A percentile compares a stretch with the other conserved stretches of the same genome.
phyloP scores from a whole-genome alignment of 2,329 filamentous ascomycete species.

The Alternaria sp. region DNA sequence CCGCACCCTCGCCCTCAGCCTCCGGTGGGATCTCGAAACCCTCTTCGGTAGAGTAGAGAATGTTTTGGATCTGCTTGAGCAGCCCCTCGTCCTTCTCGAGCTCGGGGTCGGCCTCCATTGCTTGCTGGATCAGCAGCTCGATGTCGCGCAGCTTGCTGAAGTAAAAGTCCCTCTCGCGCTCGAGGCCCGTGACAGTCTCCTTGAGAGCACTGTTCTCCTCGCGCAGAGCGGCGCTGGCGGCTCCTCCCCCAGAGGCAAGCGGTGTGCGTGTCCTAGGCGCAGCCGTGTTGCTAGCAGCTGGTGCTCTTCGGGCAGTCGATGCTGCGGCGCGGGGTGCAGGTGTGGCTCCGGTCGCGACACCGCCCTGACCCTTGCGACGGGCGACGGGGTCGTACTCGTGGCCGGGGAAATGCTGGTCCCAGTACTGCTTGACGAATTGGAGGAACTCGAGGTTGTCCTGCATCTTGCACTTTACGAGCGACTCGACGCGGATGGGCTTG shows the following conservation, averaged over 20 bases:
- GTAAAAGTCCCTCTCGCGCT: constrained; percentile 98
- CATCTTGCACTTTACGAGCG: constrained; percentile 98
- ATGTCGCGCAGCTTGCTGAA: constrained; percentile 99
- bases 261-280: constrained; percentile 52
- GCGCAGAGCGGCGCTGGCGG: constrained; percentile 74
- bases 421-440: constrained; percentile 95
- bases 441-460: constrained; percentile 99
- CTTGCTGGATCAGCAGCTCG: constrained; percentile 90
- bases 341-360: constrained; percentile 57
- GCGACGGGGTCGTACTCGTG: constrained; percentile 93
- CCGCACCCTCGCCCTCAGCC: constrained; percentile 73
- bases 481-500: constrained; percentile 85
- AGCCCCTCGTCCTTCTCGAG: constrained; percentile 93
- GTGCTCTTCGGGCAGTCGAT: constrained; percentile 51
- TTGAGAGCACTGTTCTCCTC: constrained; percentile 88
- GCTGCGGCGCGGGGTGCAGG: constrained; percentile 60
- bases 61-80: constrained; percentile 94
- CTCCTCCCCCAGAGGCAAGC: constrained; percentile 54
- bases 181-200: constrained; percentile 92
- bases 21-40: constrained; percentile 87
- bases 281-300: constrained; percentile 49
- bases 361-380: constrained; percentile 78
- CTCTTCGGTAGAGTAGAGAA: constrained; percentile 92
- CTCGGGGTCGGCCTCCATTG: constrained; percentile 89
- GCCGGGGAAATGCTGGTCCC: constrained; percentile 97